Evolutionary conservation across 192 early-diverging fungal species (phyloP).

Genomic region (Entomortierella parvispora): DNA sequence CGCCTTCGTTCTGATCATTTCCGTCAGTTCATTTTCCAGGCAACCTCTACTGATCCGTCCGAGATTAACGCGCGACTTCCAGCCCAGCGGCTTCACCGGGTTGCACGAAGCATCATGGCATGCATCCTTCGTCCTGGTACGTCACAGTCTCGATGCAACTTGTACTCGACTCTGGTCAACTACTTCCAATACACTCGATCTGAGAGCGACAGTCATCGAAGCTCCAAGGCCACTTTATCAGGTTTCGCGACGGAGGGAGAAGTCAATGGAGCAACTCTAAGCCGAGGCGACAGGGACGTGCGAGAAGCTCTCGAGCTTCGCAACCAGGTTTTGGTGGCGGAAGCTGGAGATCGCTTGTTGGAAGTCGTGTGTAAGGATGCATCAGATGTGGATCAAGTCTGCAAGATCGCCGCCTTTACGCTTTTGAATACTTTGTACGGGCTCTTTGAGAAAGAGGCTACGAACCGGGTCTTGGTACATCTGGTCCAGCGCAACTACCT

Average conservation of each 20-base stretch:
- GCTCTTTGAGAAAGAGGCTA: constrained; percentile 56
- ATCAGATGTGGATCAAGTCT: constrained; percentile 79
- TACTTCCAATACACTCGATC: constrained; percentile 71
- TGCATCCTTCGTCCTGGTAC: constrained; percentile 68
- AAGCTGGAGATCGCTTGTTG: constrained; percentile 75
- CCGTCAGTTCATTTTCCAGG: constrained; percentile 62
- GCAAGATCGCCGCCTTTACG: constrained; percentile 88
- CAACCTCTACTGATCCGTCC: constrained; percentile 57
- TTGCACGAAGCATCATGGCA: constrained; percentile 65
- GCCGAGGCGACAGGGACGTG: constrained; percentile 6
- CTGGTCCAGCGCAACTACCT: constrained; percentile 64
- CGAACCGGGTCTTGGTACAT: constrained; percentile 57
- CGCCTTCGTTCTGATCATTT: constrained; percentile 65
- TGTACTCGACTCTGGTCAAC: constrained; percentile 81
- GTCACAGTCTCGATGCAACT: constrained; percentile 75
- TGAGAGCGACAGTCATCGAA: constrained; percentile 20
- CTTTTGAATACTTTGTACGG: constrained; percentile 76
- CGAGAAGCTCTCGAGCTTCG: constrained; percentile 47
- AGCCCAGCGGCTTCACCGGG: constrained; percentile 61
- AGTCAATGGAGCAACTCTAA: neutral
- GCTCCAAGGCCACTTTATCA: constrained; percentile 1
- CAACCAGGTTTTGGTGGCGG: constrained; percentile 60
- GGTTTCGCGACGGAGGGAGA: constrained; percentile 4
- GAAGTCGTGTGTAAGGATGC: constrained; percentile 85
- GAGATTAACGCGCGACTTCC: constrained; percentile 62